phyloP scores from a whole-genome alignment of 495 filamentous ascomycete species.

The Corynascus novoguineensis region DNA sequence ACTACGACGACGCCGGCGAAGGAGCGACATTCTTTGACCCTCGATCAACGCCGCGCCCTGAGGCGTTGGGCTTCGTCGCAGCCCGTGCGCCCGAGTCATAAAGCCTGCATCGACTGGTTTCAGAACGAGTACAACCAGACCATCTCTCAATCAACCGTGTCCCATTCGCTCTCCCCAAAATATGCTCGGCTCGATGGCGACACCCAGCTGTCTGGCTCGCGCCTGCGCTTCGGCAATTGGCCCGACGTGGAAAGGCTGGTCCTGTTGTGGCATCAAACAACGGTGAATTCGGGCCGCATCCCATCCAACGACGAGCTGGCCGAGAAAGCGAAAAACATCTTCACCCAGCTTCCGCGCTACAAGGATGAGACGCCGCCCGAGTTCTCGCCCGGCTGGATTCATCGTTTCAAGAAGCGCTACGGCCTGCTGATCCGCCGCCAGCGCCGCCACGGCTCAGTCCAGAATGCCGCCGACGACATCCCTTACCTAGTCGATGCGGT shows the following conservation, averaged over 20 bases:
- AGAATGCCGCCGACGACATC: constrained; percentile 43
- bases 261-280: constrained; percentile 46
- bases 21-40: constrained; percentile 48
- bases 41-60: constrained; percentile 49
- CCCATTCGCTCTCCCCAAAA: constrained; percentile 48
- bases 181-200: constrained; percentile 51
- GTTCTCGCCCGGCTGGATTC: constrained; percentile 52
- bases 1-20: constrained; percentile 25
- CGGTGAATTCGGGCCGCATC: constrained; percentile 39
- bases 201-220: constrained; percentile 45
- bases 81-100: constrained; percentile 44
- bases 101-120: constrained; percentile 52
- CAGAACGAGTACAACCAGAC: constrained; percentile 45
- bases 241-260: constrained; percentile 52
- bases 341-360: constrained; percentile 44
- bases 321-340: constrained; percentile 48
- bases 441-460: constrained; percentile 38
- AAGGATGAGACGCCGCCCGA: constrained; percentile 46
- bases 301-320: constrained; percentile 49
- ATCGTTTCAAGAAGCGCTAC: constrained; percentile 51
- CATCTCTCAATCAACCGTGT: constrained; percentile 50
- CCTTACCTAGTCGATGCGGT: constrained; percentile 46
- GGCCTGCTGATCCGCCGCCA: constrained; percentile 46
- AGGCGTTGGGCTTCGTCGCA: constrained; percentile 48
- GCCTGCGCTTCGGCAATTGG: constrained; percentile 50